Evolutionary conservation across 805 yeast species (phyloP).

Genomic region (Sugiyamaella americana): DNA sequence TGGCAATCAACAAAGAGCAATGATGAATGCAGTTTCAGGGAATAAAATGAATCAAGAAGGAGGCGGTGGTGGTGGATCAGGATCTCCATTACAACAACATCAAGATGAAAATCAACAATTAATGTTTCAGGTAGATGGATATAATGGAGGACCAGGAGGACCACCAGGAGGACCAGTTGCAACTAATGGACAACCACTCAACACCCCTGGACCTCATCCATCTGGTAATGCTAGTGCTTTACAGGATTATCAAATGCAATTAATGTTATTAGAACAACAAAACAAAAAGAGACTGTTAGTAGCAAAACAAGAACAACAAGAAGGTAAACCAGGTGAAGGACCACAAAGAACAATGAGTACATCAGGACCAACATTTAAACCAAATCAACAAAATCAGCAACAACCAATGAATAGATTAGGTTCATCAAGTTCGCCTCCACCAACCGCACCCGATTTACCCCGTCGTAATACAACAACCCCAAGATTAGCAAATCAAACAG

Average conservation of each 20-base stretch:
- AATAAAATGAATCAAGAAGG: conserved; percentile 14
- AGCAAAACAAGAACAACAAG: conserved; percentile 35
- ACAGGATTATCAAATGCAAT: conserved; percentile 76
- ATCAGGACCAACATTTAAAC: not conserved
- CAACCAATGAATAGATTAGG: conserved; percentile 7
- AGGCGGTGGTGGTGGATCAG: conserved; percentile 7
- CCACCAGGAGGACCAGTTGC: conserved; percentile 9
- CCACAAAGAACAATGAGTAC: not conserved
- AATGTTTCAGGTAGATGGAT: conserved; percentile 21
- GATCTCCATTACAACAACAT: conserved; percentile 14
- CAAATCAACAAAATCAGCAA: conserved; percentile 8
- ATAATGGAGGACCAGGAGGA: conserved; percentile 6
- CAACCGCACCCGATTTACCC: conserved; percentile 9
- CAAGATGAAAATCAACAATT: conserved; percentile 13
- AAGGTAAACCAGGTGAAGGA: conserved; percentile 13
- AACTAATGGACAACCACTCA: conserved; percentile 14
- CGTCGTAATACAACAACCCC: conserved; percentile 25
- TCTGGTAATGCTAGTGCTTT: conserved; percentile 48
- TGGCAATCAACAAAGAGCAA: conserved; percentile 24
- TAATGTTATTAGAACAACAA: conserved; percentile 67
- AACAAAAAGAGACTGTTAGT: conserved; percentile 55
- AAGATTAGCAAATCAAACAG: conserved; percentile 24
- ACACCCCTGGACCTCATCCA: conserved; percentile 24
- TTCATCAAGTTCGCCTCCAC: conserved; percentile 10
- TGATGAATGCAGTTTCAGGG: conserved; percentile 20